Evolutionary conservation across 2,329 filamentous ascomycete genomes (phyloP).

Genomic region (Verticillium zaregamsianum): DNA sequence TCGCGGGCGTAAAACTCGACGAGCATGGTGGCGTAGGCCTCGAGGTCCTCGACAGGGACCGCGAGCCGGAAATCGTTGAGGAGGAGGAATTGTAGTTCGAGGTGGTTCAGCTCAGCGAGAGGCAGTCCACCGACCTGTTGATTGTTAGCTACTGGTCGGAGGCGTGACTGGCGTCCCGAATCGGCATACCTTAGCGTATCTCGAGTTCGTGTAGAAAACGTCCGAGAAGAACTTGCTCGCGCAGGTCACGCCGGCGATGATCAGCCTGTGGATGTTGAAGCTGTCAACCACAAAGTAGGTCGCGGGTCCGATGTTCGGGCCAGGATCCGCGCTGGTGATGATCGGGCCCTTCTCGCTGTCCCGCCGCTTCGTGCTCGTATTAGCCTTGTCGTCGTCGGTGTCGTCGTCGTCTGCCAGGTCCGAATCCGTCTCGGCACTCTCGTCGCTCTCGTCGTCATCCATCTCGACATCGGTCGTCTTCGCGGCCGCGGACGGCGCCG

Average conservation of each 20-base stretch:
- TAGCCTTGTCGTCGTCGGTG: slow-evolving; percentile 32
- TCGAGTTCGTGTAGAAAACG: slow-evolving; percentile 97
- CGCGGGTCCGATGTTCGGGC: slow-evolving; percentile 26
- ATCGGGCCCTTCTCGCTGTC: slow-evolving; percentile 18
- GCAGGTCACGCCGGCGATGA: slow-evolving; percentile 95
- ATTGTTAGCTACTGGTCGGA: slow-evolving; percentile 7
- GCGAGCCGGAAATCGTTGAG: slow-evolving; percentile 95
- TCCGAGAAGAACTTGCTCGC: slow-evolving; percentile 99
- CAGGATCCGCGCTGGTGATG: neutral
- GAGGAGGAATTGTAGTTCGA: slow-evolving; percentile 92
- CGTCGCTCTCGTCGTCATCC: slow-evolving; percentile 26
- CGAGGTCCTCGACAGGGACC: slow-evolving; percentile 89
- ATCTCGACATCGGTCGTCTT: slow-evolving; percentile 26
- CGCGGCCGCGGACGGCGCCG: slow-evolving; percentile 13
- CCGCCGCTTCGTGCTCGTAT: slow-evolving; percentile 11
- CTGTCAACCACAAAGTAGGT: slow-evolving; percentile 91
- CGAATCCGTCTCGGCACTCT: slow-evolving; percentile 42
- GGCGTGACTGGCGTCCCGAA: neutral
- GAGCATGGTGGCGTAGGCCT: slow-evolving; percentile 96
- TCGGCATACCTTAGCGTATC: slow-evolving; percentile 85
- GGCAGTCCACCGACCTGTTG: slow-evolving; percentile 89
- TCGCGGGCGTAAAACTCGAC: slow-evolving; percentile 97
- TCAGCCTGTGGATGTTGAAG: slow-evolving; percentile 95
- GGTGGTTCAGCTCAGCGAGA: slow-evolving; percentile 86
- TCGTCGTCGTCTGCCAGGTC: slow-evolving; percentile 47